Percentiles rank a stretch among this genome's conserved stretches.
phyloP scores from a whole-genome alignment of 768 basidiomycete species.

The Xerocomellus chrysenteron region DNA sequence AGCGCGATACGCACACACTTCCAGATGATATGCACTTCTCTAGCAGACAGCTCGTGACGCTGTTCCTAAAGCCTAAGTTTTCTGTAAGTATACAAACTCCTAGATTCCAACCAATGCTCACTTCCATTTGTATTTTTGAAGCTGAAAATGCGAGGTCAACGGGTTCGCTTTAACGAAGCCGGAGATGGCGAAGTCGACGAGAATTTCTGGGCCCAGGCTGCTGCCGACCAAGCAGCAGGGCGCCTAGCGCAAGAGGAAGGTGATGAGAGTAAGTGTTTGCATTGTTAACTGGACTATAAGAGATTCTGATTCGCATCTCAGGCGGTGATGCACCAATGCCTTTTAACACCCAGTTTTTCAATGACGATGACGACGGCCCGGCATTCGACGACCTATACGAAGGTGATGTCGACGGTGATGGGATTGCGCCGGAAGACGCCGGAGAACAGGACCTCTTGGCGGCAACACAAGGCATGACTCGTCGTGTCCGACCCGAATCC shows the following conservation, averaged over 20 bases:
- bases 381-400: slow-evolving; percentile 59
- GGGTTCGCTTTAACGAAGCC: slow-evolving; percentile 50
- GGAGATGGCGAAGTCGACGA: slow-evolving; percentile 91
- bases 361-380: slow-evolving; percentile 84
- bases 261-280: slow-evolving; percentile 56
- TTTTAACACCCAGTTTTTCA: slow-evolving; percentile 96
- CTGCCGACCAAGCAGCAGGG: slow-evolving; percentile 74
- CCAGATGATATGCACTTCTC: slow-evolving; percentile 99
- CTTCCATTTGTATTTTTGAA: slow-evolving; percentile 31
- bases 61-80: slow-evolving; percentile 97
- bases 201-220: slow-evolving; percentile 96
- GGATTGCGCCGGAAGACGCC: slow-evolving; percentile 48
- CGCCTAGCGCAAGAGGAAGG: slow-evolving; percentile 50
- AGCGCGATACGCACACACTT: slow-evolving; percentile 71
- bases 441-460: slow-evolving; percentile 89
- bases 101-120: slow-evolving; percentile 4
- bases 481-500: slow-evolving; percentile 80
- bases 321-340: slow-evolving; percentile 59
- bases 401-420: slow-evolving; percentile 50
- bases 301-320: slow-evolving; percentile 16
- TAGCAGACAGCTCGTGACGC: slow-evolving; percentile 80
- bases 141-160: slow-evolving; percentile 87
- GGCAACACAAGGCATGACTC: slow-evolving; percentile 70
- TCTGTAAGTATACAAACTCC: slow-evolving; percentile 53
- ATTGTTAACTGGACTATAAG: neutral